A percentile compares a stretch with the other conserved stretches of the same genome.
Evolutionary conservation across 306 rosid species (phyloP).

Genomic region (Ceratonia siliqua): DNA sequence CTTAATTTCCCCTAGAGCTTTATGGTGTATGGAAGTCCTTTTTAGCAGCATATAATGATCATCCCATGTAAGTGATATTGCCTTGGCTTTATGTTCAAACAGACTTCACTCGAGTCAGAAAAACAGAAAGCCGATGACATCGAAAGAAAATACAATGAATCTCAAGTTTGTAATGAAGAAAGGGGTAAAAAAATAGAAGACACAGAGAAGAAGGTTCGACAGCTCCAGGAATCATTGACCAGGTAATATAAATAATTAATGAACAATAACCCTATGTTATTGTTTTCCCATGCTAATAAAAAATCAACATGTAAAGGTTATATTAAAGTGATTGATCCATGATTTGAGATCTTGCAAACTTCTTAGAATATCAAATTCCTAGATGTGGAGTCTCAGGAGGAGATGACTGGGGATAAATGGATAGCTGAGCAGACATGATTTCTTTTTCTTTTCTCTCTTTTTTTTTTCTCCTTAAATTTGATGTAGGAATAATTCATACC

Average conservation of each 20-base stretch:
- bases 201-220: slow-evolving; percentile 68
- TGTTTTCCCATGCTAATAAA: slow-evolving; percentile 15
- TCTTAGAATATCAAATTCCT: neutral
- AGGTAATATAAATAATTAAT: slow-evolving; percentile 50
- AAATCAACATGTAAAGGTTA: neutral
- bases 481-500: slow-evolving; percentile 3
- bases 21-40: slow-evolving; percentile 9
- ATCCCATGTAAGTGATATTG: slow-evolving; percentile 30
- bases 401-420: slow-evolving; percentile 32
- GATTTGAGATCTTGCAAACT: slow-evolving; percentile 28
- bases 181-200: slow-evolving; percentile 60
- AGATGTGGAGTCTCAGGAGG: neutral
- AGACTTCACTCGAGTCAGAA: slow-evolving; percentile 61
- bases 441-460: slow-evolving; percentile 24
- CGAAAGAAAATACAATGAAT: slow-evolving; percentile 67
- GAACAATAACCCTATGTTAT: slow-evolving; percentile 12
- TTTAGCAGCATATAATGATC: slow-evolving; percentile 17
- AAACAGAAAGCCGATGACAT: slow-evolving; percentile 56
- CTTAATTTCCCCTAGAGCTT: slow-evolving; percentile 23
- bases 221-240: slow-evolving; percentile 74
- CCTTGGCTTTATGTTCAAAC: slow-evolving; percentile 31
- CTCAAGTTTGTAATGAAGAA: slow-evolving; percentile 52
- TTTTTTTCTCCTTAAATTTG: slow-evolving; percentile 7
- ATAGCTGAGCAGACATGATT: slow-evolving; percentile 24
- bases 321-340: slow-evolving; percentile 11